Conservation (phyloP, 2,329 filamentous ascomycete species). For the Cordyceps cateniannulata region DNA sequence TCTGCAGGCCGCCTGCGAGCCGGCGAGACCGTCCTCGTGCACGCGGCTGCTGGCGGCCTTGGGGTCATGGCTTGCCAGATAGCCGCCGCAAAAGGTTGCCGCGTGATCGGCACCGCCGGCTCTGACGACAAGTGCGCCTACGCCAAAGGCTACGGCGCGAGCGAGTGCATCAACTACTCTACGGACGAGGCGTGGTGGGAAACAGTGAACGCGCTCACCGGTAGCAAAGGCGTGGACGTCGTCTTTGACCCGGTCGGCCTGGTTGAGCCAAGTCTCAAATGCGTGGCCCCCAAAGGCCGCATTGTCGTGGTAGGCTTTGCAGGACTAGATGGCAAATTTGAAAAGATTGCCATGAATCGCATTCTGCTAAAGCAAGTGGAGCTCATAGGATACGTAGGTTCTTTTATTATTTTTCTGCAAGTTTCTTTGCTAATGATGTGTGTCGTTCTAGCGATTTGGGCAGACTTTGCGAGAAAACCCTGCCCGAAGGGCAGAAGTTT, state of each 20-base stretch:
- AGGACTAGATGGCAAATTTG: slow-evolving; percentile 44
- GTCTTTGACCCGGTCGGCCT: slow-evolving; percentile 54
- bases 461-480: slow-evolving; percentile 47
- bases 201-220: slow-evolving; percentile 40
- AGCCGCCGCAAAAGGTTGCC: slow-evolving; percentile 44
- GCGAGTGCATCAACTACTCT: slow-evolving; percentile 34
- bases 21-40: slow-evolving; percentile 46
- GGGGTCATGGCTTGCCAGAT: slow-evolving; percentile 51
- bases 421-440: background rate
- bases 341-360: slow-evolving; percentile 47
- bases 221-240: slow-evolving; percentile 46
- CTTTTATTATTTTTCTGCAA: background rate
- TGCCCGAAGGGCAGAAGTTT: slow-evolving; percentile 39
- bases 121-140: slow-evolving; percentile 37
- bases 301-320: slow-evolving; percentile 55
- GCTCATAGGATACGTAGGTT: slow-evolving; percentile 46
- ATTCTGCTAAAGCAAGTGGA: slow-evolving; percentile 46
- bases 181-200: slow-evolving; percentile 39
- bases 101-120: slow-evolving; percentile 47
- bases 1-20: slow-evolving; percentile 32
- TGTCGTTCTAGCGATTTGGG: slow-evolving; percentile 40
- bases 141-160: slow-evolving; percentile 33
- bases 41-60: slow-evolving; percentile 48
- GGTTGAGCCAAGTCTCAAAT: slow-evolving; percentile 47
- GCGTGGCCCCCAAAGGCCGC: slow-evolving; percentile 45